Evolutionary conservation across 2,329 filamentous ascomycete genomes (phyloP), one percentile per base, ranked within the genome.

Genomic region (Fusarium drepaniforme): DNA sequence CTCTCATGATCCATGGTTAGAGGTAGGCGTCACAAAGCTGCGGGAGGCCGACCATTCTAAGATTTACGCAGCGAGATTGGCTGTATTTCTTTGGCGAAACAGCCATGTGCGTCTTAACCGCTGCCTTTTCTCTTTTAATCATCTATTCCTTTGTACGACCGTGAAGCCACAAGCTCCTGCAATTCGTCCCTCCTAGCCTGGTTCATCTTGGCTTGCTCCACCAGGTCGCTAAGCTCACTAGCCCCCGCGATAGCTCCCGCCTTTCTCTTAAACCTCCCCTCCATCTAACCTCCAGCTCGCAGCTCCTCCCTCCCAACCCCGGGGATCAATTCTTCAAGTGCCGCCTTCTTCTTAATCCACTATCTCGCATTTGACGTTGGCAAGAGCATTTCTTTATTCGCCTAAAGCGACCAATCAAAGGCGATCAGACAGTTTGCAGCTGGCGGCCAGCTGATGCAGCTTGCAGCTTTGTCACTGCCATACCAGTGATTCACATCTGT

Each of bases 11-110:
- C 8, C 28, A 42, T 63, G 66, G 56, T 38, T 46, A 25, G 42
- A 46, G 42, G 4, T 11, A 38, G 49, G 63, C 67, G 73, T 76
- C 70, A 74, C 68, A 28, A 16, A 28, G 5, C 42, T 51, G 40
- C 30, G 67, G 73, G 75, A 77, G 75, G 75, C 75, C 75, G 65
- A 70, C 75, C 75, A 66, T 70, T 53, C 33, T 71, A 64, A 57
- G 37, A n/a, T 59, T 42, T 68, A 75, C 61, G 28, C n/a, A 49
- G 51, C 46, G 49, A 58, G 8, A n/a, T 58, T 58, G 33, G 28
- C 28, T 53, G 28, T 28, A 53, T 37, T 58, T 58, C 35, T 38
- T 21, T n/a, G 18, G 28, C 28, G 51, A 56, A 56, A 35, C 28
- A 33, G 18, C 51, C 44, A 37, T 40, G 51, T 60, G 25, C 56